Evolutionary conservation across 495 filamentous ascomycete genomes (phyloP).

Genomic region (Ramalina intermedia): DNA sequence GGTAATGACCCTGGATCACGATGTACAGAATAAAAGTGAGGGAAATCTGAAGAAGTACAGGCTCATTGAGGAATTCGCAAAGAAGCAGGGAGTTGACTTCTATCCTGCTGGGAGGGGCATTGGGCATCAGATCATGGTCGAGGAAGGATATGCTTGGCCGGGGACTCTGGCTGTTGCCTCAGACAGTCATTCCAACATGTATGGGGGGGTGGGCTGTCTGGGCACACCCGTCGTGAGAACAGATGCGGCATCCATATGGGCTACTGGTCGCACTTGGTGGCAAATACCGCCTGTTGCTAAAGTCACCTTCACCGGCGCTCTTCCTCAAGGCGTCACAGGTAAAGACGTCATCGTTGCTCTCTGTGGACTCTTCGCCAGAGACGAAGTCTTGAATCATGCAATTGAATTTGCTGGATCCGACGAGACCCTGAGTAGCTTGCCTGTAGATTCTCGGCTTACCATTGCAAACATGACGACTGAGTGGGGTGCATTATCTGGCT

Average conservation of each 20-base stretch:
- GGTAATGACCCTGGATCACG: slow-evolving; percentile 86
- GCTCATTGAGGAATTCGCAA: slow-evolving; percentile 78
- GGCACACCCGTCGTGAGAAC: slow-evolving; percentile 79
- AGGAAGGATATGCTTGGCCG: slow-evolving; percentile 72
- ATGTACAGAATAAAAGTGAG: slow-evolving; percentile 78
- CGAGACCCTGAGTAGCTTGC: slow-evolving; percentile 59
- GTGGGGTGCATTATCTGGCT: slow-evolving; percentile 55
- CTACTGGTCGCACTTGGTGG: slow-evolving; percentile 75
- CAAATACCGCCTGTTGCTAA: slow-evolving; percentile 76
- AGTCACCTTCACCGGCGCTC: slow-evolving; percentile 58
- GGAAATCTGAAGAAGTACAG: slow-evolving; percentile 72
- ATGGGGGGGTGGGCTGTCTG: slow-evolving; percentile 66
- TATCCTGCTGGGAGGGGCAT: slow-evolving; percentile 76
- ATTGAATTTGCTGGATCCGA: slow-evolving; percentile 79
- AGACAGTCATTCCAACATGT: slow-evolving; percentile 63
- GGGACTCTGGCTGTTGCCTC: slow-evolving; percentile 52
- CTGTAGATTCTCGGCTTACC: slow-evolving; percentile 63
- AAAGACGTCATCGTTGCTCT: slow-evolving; percentile 93
- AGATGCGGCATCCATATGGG: slow-evolving; percentile 79
- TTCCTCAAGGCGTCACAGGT: slow-evolving; percentile 74
- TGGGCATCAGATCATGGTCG: slow-evolving; percentile 82
- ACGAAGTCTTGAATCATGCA: slow-evolving; percentile 85
- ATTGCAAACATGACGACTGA: slow-evolving; percentile 96
- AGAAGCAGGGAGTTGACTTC: slow-evolving; percentile 65
- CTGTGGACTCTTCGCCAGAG: slow-evolving; percentile 74